Conservation (phyloP, 2,329 filamentous ascomycete species). For the Fulvia fulva region DNA sequence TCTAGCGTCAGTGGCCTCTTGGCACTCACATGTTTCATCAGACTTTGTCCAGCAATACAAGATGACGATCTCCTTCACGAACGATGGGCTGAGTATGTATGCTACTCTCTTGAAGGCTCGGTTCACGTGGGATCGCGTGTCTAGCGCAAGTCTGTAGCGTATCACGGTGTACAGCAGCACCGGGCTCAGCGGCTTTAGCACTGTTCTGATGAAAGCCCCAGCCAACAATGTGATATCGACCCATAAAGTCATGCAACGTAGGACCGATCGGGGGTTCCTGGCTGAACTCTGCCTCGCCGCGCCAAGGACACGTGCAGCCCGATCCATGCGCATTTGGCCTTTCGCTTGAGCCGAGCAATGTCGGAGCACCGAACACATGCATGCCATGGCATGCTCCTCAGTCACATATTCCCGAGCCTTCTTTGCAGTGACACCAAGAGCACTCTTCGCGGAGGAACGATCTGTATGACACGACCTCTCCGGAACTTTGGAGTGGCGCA, state of each 20-base stretch:
- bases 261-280: neutral
- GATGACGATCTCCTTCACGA: neutral
- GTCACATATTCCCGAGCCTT: neutral
- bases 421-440: neutral
- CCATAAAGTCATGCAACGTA: neutral
- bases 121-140: neutral
- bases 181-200: neutral
- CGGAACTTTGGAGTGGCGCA: neutral
- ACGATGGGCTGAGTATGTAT: neutral
- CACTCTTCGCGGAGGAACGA: neutral
- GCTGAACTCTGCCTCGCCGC: neutral
- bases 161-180: neutral
- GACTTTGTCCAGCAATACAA: neutral
- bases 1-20: neutral
- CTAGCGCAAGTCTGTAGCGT: neutral
- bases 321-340: neutral
- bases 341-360: neutral
- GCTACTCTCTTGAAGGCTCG: neutral
- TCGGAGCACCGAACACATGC: neutral
- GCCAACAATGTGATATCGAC: neutral
- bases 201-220: neutral
- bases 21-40: neutral
- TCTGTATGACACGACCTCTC: neutral
- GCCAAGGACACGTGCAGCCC: neutral
- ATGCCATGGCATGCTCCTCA: neutral